Base-by-base conservation (phyloP, 2,329 filamentous ascomycete species). In the Tricladium varicosporioides region DNA sequence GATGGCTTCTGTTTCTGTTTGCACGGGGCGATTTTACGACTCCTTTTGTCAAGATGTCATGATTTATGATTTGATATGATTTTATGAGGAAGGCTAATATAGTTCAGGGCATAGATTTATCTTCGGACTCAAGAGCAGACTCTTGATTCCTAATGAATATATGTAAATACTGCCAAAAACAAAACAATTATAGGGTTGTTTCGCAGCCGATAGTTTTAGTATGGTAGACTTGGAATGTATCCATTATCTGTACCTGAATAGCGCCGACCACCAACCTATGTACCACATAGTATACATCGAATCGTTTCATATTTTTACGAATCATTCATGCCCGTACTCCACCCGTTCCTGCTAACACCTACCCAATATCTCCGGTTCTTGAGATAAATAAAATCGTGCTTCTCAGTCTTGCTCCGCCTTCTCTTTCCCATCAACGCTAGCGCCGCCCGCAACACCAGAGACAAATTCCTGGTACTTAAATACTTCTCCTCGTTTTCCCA, bases 381-480 rank as follows among this genome's bases (percentile, higher is more conserved):
- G 22, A 27, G 22, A 27, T 27, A 27, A 27, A 27, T 27, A 7
- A 27, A 27, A 7, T 27, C 22, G 22, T 27, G 22, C 22, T 27
- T 27, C 22, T 27, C 22, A 27, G 22, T 27, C n/a, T 40, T 40
- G n/a, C 36, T 40, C 50, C 48, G 51, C 63, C 11, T 62, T 56
- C 13, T 63, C 60, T 40, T 67, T 68, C 19, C 59, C 60, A 43
- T 67, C 65, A 33, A 57, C 51, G 32, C 60, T 58, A 16, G 63
- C 58, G 5, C 68, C 70, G 13, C 70, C 70, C 13, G 63, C 57
- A 54, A 72, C 60, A 56, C 61, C 61, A 18, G 60, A 49, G 32
- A 97, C 91, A 75, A 97, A 97, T 57, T 99, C 94, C 60, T 91
- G 85, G 71, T 97, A 99, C 68, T 86, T 84, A 74, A 99, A 97